These are phyloP conservation scores for Dichotomopilus funicola DNA, from an alignment of 2,329 filamentous ascomycete genomes.

Conservation along the genomic window DNA sequence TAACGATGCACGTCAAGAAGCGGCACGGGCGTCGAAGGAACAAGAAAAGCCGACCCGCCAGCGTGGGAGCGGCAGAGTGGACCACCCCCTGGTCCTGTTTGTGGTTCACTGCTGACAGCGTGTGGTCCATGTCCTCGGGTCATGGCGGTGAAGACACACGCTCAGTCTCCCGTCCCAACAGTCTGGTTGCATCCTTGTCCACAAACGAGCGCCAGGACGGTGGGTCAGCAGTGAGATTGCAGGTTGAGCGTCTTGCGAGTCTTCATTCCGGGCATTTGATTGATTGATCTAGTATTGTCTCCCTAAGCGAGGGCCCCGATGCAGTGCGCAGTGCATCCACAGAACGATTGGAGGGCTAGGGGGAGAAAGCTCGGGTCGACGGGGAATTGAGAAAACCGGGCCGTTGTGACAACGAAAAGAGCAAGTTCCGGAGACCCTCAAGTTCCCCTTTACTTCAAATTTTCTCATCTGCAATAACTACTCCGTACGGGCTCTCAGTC, in stretches of 20 bases:
- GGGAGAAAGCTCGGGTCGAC: no score
- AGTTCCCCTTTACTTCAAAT: no score
- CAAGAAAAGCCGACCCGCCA: background rate
- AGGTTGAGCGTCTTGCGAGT: background rate
- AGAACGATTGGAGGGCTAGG: no score
- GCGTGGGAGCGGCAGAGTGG: background rate
- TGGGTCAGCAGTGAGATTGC: background rate
- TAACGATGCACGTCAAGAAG: background rate
- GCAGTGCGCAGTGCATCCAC: no score
- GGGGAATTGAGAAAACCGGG: no score
- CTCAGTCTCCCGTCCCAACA: slow-evolving; percentile 16
- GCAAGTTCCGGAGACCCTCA: no score
- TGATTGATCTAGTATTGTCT: no score
- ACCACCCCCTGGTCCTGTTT: background rate
- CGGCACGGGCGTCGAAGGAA: background rate
- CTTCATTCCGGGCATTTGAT: no score
- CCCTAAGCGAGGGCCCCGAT: no score
- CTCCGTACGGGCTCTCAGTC: no score
- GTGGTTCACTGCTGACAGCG: background rate
- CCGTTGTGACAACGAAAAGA: no score
- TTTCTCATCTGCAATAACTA: no score
- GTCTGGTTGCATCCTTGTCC: slow-evolving; percentile 23
- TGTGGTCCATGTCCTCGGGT: slow-evolving; percentile 5
- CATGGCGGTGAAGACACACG: slow-evolving; percentile 9
- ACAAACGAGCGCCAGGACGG: background rate